Evolutionary conservation across 257 asterid species (phyloP).

Genomic region (Solanum tarapatanum): DNA sequence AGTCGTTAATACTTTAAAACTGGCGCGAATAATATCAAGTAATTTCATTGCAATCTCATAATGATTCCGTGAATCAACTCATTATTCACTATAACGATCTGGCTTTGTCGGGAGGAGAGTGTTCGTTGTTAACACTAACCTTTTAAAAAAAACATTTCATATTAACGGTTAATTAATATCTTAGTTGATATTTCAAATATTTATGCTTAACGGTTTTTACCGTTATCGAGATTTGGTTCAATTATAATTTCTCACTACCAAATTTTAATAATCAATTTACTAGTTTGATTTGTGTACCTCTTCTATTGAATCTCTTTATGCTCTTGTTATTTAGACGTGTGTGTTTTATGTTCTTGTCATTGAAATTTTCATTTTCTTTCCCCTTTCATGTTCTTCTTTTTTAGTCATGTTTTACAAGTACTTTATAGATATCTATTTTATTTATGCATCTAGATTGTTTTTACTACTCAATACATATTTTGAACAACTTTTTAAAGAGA

Average conservation of each 20-base stretch:
- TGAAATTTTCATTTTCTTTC: background rate
- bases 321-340: background rate
- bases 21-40: background rate
- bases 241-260: background rate
- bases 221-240: background rate
- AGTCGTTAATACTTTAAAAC: background rate
- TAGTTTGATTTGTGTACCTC: background rate
- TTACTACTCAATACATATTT: background rate
- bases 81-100: background rate
- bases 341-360: background rate
- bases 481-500: background rate
- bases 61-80: too few relatives aligned
- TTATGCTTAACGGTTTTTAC: background rate
- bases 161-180: background rate
- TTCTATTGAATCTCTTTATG: background rate
- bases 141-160: background rate
- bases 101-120: background rate
- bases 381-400: background rate
- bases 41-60: background rate
- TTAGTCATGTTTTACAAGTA: background rate
- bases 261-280: background rate
- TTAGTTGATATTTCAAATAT: background rate
- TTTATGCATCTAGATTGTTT: background rate
- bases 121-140: background rate
- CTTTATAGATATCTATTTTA: background rate